Conservation (phyloP, 192 early-diverging fungal genomes). For the Coemansia guatemalensis region DNA sequence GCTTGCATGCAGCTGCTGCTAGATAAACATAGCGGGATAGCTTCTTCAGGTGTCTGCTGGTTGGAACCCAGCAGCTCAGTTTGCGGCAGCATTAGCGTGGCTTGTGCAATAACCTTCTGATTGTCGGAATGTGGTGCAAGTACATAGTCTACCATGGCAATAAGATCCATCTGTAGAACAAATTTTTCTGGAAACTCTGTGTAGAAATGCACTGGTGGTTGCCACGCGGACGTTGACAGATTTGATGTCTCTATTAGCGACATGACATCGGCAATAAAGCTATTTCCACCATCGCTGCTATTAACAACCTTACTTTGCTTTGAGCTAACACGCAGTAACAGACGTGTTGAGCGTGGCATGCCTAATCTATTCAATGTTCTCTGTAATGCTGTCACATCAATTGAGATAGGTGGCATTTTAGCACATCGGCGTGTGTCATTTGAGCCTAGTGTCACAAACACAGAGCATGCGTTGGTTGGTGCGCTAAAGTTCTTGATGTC, state of each 20-base stretch:
- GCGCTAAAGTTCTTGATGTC: neutral
- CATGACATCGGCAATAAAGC: slow-evolving; percentile 29
- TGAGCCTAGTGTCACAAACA: slow-evolving; percentile 38
- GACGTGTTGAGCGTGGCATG: slow-evolving; percentile 43
- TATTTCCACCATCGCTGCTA: slow-evolving; percentile 4
- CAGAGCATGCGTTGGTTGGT: slow-evolving; percentile 26
- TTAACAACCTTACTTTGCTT: slow-evolving; percentile 32
- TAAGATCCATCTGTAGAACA: slow-evolving; percentile 46
- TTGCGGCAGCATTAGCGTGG: slow-evolving; percentile 32
- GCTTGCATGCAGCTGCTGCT: slow-evolving; percentile 32
- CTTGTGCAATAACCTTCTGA: slow-evolving; percentile 37
- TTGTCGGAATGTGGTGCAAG: slow-evolving; percentile 27
- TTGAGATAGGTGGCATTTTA: slow-evolving; percentile 21
- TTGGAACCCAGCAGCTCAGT: slow-evolving; percentile 19
- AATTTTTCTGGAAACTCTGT: slow-evolving; percentile 36
- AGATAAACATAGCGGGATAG: slow-evolving; percentile 26
- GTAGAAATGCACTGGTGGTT: slow-evolving; percentile 40
- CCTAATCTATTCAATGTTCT: slow-evolving; percentile 29
- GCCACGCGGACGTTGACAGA: slow-evolving; percentile 18
- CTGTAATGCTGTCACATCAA: slow-evolving; percentile 29
- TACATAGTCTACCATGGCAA: slow-evolving; percentile 45
- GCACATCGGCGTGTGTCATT: slow-evolving; percentile 34
- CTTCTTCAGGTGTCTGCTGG: slow-evolving; percentile 31
- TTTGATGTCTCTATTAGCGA: slow-evolving; percentile 24
- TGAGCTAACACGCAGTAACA: slow-evolving; percentile 42